phyloP scores from a whole-genome alignment of 1,284 basidiomycete species.

The Ustilago hordei region DNA sequence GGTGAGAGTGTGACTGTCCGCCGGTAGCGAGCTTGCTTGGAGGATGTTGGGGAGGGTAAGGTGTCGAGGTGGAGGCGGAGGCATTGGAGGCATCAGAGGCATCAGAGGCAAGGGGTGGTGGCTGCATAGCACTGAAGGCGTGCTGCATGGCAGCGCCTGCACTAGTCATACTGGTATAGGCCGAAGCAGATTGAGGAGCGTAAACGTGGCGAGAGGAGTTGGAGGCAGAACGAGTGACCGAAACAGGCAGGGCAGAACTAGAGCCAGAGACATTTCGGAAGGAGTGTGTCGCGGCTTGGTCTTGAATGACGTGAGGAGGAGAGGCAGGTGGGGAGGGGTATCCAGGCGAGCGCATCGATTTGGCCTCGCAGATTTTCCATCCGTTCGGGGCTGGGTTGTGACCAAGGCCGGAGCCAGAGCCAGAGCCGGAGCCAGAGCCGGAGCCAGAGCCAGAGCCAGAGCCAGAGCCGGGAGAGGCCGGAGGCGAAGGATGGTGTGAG shows the following conservation, averaged over 20 bases:
- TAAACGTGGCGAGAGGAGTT: conserved; percentile 26
- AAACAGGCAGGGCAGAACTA: conserved; percentile 19
- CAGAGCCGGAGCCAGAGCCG: too few species aligned
- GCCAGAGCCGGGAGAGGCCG: conserved; percentile 40
- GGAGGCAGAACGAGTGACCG: conserved; percentile 27
- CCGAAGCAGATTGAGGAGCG: conserved; percentile 17
- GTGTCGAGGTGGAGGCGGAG: conserved; percentile 7
- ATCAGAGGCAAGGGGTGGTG: conserved; percentile 4
- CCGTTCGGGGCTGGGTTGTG: conserved; percentile 16
- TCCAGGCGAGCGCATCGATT: conserved; percentile 33
- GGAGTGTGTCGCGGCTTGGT: conserved; percentile 4
- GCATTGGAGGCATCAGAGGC: neutral
- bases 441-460: too few species aligned
- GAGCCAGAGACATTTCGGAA: conserved; percentile 18
- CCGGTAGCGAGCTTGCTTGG: conserved; percentile 60
- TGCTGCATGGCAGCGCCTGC: conserved; percentile 43
- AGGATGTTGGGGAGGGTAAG: conserved; percentile 46
- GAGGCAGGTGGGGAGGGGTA: conserved; percentile 49
- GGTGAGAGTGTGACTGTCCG: conserved; percentile 59
- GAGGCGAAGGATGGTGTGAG: conserved; percentile 40
- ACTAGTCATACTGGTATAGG: conserved; percentile 44
- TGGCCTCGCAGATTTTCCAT: conserved; percentile 13
- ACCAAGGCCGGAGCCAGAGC: conserved; percentile 27
- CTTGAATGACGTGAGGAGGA: conserved; percentile 30
- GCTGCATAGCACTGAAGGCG: conserved; percentile 10